Evolutionary conservation across 495 filamentous ascomycete species (phyloP).

Genomic region (Bacidia rubella): DNA sequence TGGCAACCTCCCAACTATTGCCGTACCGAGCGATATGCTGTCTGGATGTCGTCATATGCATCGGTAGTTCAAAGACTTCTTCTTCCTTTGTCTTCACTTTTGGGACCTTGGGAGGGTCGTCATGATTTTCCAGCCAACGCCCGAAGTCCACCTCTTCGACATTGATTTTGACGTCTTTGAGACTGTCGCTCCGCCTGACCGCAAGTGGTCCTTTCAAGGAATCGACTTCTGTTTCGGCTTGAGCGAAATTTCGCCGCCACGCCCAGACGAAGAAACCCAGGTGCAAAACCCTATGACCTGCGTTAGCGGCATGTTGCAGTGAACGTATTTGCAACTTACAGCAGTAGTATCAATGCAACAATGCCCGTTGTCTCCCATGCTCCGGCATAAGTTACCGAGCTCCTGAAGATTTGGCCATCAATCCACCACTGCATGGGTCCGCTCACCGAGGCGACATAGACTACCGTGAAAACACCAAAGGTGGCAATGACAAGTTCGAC

Average conservation of each 20-base stretch:
- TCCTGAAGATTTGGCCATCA: neutral
- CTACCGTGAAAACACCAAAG: constrained; percentile 1
- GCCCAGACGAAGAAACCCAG: neutral
- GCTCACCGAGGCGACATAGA: neutral
- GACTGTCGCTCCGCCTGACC: neutral
- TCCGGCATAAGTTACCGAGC: neutral
- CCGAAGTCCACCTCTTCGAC: neutral
- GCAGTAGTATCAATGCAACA: neutral
- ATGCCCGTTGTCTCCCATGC: constrained; percentile 2
- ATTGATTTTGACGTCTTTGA: neutral
- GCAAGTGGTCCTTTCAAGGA: neutral
- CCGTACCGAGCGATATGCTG: constrained; percentile 1
- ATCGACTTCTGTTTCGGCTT: neutral
- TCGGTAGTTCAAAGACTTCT: constrained; percentile 3
- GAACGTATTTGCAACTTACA: constrained; percentile 1
- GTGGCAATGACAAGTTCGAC: constrained; percentile 1
- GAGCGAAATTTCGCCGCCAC: neutral
- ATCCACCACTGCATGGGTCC: constrained; percentile 7
- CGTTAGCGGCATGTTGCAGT: too few species aligned
- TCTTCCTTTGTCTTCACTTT: neutral
- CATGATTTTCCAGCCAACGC: neutral
- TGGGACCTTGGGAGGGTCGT: neutral
- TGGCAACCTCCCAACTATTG: constrained; percentile 1
- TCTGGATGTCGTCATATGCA: neutral
- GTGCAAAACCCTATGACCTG: neutral